A percentile compares a stretch with the other conserved stretches of the same genome.
These are phyloP conservation scores for Mucor indicus DNA, from an alignment of 371 early-diverging fungal genomes.

Conservation along the genomic window DNA sequence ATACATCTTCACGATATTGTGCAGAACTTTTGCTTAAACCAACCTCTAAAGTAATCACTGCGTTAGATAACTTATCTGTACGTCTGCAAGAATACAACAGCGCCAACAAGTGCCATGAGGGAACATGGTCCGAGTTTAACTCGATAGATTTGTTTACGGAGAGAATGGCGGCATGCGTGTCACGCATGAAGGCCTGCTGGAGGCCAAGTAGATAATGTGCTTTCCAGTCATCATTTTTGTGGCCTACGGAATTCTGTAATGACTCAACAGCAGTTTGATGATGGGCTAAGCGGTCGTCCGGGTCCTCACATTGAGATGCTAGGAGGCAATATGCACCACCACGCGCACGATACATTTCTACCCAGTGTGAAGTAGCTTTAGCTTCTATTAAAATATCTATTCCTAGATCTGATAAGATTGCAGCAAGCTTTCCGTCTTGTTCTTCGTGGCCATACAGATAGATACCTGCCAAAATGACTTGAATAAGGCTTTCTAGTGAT, in stretches of 20 bases:
- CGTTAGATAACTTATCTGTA: constrained; percentile 34
- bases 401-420: constrained; percentile 38
- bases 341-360: constrained; percentile 45
- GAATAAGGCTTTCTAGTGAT: constrained; percentile 23
- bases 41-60: constrained; percentile 66
- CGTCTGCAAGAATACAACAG: constrained; percentile 62
- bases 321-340: constrained; percentile 61
- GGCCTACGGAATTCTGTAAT: constrained; percentile 47
- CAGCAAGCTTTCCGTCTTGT: constrained; percentile 34
- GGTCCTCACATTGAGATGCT: constrained; percentile 59
- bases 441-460: constrained; percentile 44
- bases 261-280: constrained; percentile 60
- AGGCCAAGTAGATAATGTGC: constrained; percentile 70
- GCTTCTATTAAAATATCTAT: constrained; percentile 3
- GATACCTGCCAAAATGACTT: constrained; percentile 42
- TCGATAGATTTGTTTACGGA: constrained; percentile 59
- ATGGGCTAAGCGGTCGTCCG: constrained; percentile 56
- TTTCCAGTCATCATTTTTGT: constrained; percentile 45
- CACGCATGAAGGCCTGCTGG: constrained; percentile 75
- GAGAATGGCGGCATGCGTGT: constrained; percentile 61
- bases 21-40: constrained; percentile 53
- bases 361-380: background rate
- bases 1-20: no score
- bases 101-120: constrained; percentile 85
- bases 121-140: constrained; percentile 56